Base-by-base conservation (phyloP, 345 rosid genomes). In the Angophora floribunda region DNA sequence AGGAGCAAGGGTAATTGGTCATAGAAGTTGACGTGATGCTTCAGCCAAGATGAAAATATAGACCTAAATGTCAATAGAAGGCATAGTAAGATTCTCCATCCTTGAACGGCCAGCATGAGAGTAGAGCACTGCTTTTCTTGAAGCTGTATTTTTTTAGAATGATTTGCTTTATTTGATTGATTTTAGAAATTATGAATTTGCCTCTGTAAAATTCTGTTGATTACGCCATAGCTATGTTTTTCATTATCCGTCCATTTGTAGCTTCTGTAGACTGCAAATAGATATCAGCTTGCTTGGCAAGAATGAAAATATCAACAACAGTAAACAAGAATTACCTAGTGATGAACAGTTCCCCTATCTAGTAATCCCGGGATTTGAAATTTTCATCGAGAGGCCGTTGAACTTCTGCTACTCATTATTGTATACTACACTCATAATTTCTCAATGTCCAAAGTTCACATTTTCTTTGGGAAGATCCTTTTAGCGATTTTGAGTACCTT, bases 301-400 rank as follows among this genome's bases (percentile, higher is more conserved):
- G 3, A 22, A 57, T 57, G 0, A 0, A 24, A 57, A 57, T 57
- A 9, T 0, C 13, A 9, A 24, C 0, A 22, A 9, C 4, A 13
- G 0, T 24, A 57, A 57, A 22, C 6, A 24, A 0, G n/a, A 24
- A 57, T 57, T 24, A 9, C 63, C 63, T 1, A 2, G 28, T 57
- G 13, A 59, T 59, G 5, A 9, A 59, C 65, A 59, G 0, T 59
- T 59, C 3, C 4, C 67, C 13, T 24, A 3, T 26, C 1, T 1
- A 0, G 0, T 2, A 26, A 26, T 11, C 30, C 4, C 0, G 4
- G 32, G 15, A 61, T 26, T 26, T 61, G 67, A 61, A 0, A 10
- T 10, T 61, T 61, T 61, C 67, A 61, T 28, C 30, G 11, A 6
- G 67, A 28, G 32, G 67, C 67, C 0, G 1, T 12, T 61, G 67